These are phyloP conservation scores for Mariannaea sp. DNA, from an alignment of 2,329 filamentous ascomycete species.

Conservation along the genomic window DNA sequence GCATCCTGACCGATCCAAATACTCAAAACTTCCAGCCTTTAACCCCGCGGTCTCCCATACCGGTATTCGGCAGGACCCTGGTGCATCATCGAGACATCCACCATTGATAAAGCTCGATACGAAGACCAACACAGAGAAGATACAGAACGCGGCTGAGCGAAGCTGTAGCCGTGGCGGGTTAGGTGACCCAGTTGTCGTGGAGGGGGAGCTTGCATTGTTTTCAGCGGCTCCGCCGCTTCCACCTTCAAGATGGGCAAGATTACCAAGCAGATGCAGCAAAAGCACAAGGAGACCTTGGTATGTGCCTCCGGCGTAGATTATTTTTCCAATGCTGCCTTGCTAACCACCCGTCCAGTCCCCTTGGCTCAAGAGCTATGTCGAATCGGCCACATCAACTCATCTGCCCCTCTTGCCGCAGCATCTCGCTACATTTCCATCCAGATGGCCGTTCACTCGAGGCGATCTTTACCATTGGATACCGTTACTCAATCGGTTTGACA, in stretches of 20 bases:
- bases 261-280: constrained; percentile 67
- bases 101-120: constrained; percentile 3
- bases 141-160: constrained; percentile 43
- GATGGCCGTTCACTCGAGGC: constrained; percentile 94
- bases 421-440: constrained; percentile 78
- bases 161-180: constrained; percentile 48
- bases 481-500: constrained; percentile 90
- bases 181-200: constrained; percentile 54
- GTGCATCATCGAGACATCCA: constrained; percentile 7
- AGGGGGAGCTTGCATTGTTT: constrained; percentile 57
- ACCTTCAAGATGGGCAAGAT: constrained; percentile 69
- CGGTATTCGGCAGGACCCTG: constrained; percentile 10
- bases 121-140: constrained; percentile 40
- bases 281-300: constrained; percentile 71
- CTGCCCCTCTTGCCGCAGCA: constrained; percentile 77
- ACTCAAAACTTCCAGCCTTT: constrained; percentile 11
- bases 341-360: constrained; percentile 67
- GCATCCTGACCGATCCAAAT: constrained; percentile 3
- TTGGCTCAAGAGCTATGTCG: constrained; percentile 82
- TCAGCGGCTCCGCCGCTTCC: constrained; percentile 63
- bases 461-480: constrained; percentile 99
- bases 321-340: constrained; percentile 21
- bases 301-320: constrained; percentile 32
- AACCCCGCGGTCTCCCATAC: constrained; percentile 20
- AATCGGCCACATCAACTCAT: constrained; percentile 68